Conservation (phyloP, 768 basidiomycete genomes). For the Pleurotus platypus region DNA sequence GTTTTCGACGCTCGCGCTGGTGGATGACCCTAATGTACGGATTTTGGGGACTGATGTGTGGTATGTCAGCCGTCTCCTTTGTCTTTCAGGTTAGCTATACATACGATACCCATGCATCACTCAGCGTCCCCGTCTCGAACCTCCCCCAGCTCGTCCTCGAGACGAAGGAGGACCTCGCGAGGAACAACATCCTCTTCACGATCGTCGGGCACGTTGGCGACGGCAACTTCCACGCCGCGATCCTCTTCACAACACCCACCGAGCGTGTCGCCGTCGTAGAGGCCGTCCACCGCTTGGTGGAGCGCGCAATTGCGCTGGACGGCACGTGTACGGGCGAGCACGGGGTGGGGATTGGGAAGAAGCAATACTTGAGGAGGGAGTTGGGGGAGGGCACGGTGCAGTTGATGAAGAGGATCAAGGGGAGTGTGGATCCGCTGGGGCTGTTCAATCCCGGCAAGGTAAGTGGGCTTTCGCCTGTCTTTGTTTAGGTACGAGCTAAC, state of each 20-base stretch:
- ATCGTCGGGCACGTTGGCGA: conserved; percentile 81
- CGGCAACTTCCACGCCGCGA: conserved; percentile 48
- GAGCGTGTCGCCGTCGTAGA: conserved; percentile 39
- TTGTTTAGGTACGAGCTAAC: too few species aligned
- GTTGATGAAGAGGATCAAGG: conserved; percentile 82
- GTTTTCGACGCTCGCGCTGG: conserved; percentile 50
- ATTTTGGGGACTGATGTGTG: conserved; percentile 79
- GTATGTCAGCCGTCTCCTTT: conserved; percentile 25
- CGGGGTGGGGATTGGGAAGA: conserved; percentile 85
- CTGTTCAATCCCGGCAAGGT: conserved; percentile 88
- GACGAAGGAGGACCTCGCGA: conserved; percentile 66
- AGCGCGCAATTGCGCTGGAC: conserved; percentile 64
- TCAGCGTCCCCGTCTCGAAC: conserved; percentile 58
- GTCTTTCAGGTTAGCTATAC: background rate
- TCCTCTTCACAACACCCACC: conserved; percentile 56
- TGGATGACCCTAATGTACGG: conserved; percentile 41
- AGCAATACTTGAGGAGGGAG: conserved; percentile 75
- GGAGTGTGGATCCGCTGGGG: conserved; percentile 66
- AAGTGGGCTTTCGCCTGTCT: too few species aligned
- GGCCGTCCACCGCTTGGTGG: conserved; percentile 59
- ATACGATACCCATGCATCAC: background rate
- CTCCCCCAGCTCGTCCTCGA: conserved; percentile 63
- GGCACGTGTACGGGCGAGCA: conserved; percentile 87
- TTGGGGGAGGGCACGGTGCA: conserved; percentile 79
- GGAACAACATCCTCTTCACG: conserved; percentile 52